phyloP scores from a whole-genome alignment of 2,329 filamentous ascomycete genomes.

The Botrytis squamosa region DNA sequence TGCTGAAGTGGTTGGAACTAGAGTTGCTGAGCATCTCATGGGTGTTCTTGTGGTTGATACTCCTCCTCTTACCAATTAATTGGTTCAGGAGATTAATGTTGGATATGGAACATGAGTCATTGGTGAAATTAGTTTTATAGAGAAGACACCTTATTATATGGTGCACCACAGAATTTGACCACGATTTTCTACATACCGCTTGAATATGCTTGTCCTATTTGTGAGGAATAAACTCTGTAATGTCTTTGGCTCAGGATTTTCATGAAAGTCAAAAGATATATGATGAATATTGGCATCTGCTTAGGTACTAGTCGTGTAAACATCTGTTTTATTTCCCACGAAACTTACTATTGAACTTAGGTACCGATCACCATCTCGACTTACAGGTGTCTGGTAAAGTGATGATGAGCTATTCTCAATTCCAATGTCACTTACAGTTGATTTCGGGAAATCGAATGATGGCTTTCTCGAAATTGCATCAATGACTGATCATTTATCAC shows the following conservation, averaged over 20 bases:
- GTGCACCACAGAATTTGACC: background rate
- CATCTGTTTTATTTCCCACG: too few species aligned
- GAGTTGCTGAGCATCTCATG: constrained; percentile 23
- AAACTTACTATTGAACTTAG: background rate
- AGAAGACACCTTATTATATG: background rate
- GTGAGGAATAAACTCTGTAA: background rate
- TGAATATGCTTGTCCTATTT: background rate
- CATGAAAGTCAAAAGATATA: background rate
- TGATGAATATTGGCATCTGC: background rate
- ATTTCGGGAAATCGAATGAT: background rate
- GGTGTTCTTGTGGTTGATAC: constrained; percentile 22
- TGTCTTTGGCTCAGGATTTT: background rate
- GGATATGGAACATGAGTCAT: background rate
- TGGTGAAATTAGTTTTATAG: constrained; percentile 6
- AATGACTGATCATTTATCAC: background rate
- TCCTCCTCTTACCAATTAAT: constrained; percentile 13
- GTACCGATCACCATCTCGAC: background rate
- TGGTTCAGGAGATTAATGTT: too few species aligned
- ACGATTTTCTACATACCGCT: background rate
- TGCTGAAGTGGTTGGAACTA: constrained; percentile 20
- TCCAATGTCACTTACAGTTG: background rate
- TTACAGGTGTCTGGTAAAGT: background rate
- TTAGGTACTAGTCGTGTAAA: background rate
- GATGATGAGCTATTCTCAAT: background rate
- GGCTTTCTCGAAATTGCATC: background rate